Evolutionary conservation across 352 stramenopile species (phyloP), one percentile per base, ranked within the genome.

Genomic region (Phytophthora sp.): DNA sequence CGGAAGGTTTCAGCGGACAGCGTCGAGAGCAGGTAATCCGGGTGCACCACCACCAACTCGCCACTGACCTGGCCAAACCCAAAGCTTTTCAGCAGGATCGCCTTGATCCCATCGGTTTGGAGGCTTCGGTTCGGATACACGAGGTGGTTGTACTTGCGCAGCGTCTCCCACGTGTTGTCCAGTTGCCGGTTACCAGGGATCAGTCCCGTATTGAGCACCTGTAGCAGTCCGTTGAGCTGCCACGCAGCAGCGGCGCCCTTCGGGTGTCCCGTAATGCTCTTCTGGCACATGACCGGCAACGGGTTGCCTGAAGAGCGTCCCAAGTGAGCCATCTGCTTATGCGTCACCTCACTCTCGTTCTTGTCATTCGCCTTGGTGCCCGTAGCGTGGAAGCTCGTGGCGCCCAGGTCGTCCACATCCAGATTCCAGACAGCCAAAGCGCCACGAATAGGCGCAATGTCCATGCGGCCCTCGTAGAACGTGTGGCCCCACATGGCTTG

Each of bases 341-440:
- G 86, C 0, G 85, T 91, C 46, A 96, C 88, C 24, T 93, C 86
- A 45, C 86, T 95, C 50, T 96, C 88, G 45, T 96, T 95, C 79
- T 84, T 89, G 70, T 96, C 89, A 63, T 96, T 96, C 9, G 80
- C 83, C 45, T 73, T 95, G 30, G 87, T 95, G 20, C 86, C 83
- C 7, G 88, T 96, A 15, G 81, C 87, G 56, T 96, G 76, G 74
- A 96, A 95, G 63, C 83, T 94, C 6, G 81, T 75, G 9, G 89
- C 86, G 16, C 82, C 87, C 33, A 96, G 47, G 65, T 96, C 89
- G 26, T 96, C 84, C 26, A 93, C 63, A 11, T 76, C 81, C 53
- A 96, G 60, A 60, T 93, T 91, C 86, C 86, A 96, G 20, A 85
- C 80, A 42, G 71, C 79, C 44, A 96, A 49, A 11, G 88, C 88